Evolutionary conservation across 768 basidiomycete species (phyloP).

Genomic region (Suillus weaverae): DNA sequence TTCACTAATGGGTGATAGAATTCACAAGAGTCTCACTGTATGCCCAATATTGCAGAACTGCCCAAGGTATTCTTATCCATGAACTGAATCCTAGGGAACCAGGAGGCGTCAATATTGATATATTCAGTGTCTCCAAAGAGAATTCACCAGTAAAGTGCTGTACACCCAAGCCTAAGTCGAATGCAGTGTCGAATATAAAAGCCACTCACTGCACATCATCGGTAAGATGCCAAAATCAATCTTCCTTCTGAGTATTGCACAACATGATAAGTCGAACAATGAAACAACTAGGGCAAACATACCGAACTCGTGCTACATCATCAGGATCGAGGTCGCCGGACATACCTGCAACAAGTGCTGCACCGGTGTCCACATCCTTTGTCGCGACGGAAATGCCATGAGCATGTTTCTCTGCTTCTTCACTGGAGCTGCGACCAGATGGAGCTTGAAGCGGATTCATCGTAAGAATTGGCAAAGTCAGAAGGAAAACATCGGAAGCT

Average conservation of each 20-base stretch:
- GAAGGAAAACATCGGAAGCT: background rate
- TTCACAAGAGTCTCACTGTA: conserved; percentile 43
- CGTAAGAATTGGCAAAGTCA: background rate
- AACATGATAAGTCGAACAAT: background rate
- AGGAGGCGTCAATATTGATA: background rate
- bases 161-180: background rate
- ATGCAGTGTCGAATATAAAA: background rate
- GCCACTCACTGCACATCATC: conserved; percentile 65
- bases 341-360: conserved; percentile 51
- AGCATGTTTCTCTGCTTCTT: conserved; percentile 13
- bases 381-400: conserved; percentile 35
- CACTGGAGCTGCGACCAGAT: background rate
- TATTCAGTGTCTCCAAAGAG: background rate
- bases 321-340: conserved; percentile 46
- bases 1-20: background rate
- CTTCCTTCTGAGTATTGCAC: conserved; percentile 42
- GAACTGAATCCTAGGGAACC: conserved; percentile 61
- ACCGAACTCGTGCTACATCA: conserved; percentile 56
- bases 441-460: background rate
- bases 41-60: conserved; percentile 67
- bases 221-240: conserved; percentile 69
- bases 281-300: conserved; percentile 8
- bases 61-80: conserved; percentile 79
- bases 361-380: conserved; percentile 61
- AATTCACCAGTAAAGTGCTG: conserved; percentile 57